A percentile compares a stretch with the other conserved stretches of the same genome.
Conservation (phyloP, 805 yeast species). For the Sugiyamaella boreocaroliniensis region DNA sequence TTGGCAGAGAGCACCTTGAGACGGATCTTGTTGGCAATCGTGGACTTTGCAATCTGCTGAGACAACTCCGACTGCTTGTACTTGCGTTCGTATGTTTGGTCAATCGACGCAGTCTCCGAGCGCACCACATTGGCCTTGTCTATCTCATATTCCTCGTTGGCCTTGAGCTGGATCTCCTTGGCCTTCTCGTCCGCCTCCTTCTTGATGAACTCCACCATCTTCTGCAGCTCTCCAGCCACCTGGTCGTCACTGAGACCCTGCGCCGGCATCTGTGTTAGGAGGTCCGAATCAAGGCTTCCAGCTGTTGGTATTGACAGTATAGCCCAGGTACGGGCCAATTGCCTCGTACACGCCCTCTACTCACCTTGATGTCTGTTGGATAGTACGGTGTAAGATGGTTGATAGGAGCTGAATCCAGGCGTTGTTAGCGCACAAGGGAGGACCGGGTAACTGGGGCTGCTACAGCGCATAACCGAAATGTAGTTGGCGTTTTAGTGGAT, state of each 20-base stretch:
- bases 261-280: not conserved
- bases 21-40: conserved; percentile 92
- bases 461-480: not conserved
- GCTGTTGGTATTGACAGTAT: not conserved
- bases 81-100: conserved; percentile 68
- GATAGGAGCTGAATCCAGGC: not conserved
- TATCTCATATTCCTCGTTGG: conserved; percentile 97
- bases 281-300: too few relatives aligned
- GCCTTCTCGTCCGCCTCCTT: conserved; percentile 99
- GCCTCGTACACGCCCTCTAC: not conserved
- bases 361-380: not conserved
- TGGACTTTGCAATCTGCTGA: conserved; percentile 92
- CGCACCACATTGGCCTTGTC: conserved; percentile 95
- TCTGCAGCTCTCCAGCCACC: conserved; percentile 92
- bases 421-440: not conserved
- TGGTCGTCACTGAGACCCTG: conserved; percentile 33
- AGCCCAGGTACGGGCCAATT: not conserved
- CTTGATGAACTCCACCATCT: conserved; percentile 97
- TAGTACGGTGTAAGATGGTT: not conserved
- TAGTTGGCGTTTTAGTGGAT: too few relatives aligned
- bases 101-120: conserved; percentile 84
- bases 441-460: not conserved
- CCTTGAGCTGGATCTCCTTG: conserved; percentile 88
- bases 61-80: conserved; percentile 86
- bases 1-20: conserved; percentile 82